These are phyloP conservation scores for Lyophyllum shimeji DNA, from an alignment of 768 basidiomycete species.

Conservation along the genomic window DNA sequence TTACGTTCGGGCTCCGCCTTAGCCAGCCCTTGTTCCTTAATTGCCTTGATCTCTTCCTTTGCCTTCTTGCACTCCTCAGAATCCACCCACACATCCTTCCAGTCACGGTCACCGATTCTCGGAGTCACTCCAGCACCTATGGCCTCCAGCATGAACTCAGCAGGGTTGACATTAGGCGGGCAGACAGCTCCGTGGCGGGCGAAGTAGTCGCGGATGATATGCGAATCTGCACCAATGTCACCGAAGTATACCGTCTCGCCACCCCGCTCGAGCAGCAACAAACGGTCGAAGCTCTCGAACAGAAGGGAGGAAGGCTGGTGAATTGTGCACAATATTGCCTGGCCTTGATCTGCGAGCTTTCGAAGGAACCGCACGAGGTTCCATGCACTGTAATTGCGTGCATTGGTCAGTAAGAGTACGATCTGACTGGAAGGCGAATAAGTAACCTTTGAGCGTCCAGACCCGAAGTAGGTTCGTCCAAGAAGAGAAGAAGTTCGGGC, in stretches of 20 bases:
- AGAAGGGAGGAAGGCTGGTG: conserved; percentile 86
- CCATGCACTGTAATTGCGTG: conserved; percentile 55
- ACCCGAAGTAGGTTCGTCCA: conserved; percentile 52
- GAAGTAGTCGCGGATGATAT: conserved; percentile 73
- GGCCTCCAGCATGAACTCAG: conserved; percentile 80
- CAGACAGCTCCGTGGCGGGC: conserved; percentile 71
- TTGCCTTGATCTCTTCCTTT: conserved; percentile 41
- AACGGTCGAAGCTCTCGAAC: conserved; percentile 83
- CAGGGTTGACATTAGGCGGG: conserved; percentile 77
- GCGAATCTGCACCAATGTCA: conserved; percentile 76
- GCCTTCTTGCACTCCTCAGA: conserved; percentile 56
- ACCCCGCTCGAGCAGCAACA: conserved; percentile 68
- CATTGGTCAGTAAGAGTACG: conserved; percentile 53
- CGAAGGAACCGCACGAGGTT: conserved; percentile 78
- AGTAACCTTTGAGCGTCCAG: conserved; percentile 42
- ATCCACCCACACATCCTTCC: conserved; percentile 83
- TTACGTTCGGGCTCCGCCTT: conserved; percentile 38
- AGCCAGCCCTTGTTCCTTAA: conserved; percentile 48
- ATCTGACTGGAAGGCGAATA: conserved; percentile 21
- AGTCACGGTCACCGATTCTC: conserved; percentile 75
- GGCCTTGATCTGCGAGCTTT: conserved; percentile 82
- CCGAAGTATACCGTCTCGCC: conserved; percentile 96
- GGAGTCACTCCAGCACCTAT: conserved; percentile 82
- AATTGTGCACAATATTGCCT: conserved; percentile 89
- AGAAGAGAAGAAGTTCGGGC: conserved; percentile 73